These are phyloP conservation scores for Phaeomoniella chlamydospora DNA, from an alignment of 2,329 filamentous ascomycete species.

Conservation along the genomic window DNA sequence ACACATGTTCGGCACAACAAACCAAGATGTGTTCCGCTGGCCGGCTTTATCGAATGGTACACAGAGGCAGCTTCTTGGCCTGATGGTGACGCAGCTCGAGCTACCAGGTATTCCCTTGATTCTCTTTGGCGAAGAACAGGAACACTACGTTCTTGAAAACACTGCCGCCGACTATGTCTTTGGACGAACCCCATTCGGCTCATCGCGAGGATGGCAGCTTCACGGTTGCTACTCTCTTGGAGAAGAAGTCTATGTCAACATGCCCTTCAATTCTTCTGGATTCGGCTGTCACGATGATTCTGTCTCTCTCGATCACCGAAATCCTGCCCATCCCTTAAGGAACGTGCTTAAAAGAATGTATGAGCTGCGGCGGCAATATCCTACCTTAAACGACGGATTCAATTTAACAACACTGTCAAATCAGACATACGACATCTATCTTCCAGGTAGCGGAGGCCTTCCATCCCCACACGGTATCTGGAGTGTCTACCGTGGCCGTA, in stretches of 20 bases:
- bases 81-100: conserved; percentile 34
- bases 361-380: conserved; percentile 31
- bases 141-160: conserved; percentile 39
- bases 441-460: conserved; percentile 27
- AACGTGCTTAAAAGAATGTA: conserved; percentile 38
- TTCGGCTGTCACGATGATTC: conserved; percentile 34
- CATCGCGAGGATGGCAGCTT: conserved; percentile 37
- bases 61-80: conserved; percentile 32
- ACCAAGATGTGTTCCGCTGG: conserved; percentile 43
- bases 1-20: conserved; percentile 40
- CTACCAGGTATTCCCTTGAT: conserved; percentile 37
- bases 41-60: conserved; percentile 35
- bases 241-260: conserved; percentile 32
- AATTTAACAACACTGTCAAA: conserved; percentile 31
- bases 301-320: conserved; percentile 37
- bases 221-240: conserved; percentile 40
- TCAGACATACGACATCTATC: conserved; percentile 25
- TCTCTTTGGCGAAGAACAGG: conserved; percentile 42
- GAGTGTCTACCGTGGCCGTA: conserved; percentile 31
- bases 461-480: conserved; percentile 35
- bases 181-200: conserved; percentile 31
- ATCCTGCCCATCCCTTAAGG: conserved; percentile 36
- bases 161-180: conserved; percentile 42
- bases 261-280: conserved; percentile 31
- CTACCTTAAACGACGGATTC: conserved; percentile 36